Percentiles rank a stretch among this genome's conserved stretches.
These are phyloP conservation scores for Metschnikowia rubicola DNA, from an alignment of 805 yeast species.

Conservation along the genomic window DNA sequence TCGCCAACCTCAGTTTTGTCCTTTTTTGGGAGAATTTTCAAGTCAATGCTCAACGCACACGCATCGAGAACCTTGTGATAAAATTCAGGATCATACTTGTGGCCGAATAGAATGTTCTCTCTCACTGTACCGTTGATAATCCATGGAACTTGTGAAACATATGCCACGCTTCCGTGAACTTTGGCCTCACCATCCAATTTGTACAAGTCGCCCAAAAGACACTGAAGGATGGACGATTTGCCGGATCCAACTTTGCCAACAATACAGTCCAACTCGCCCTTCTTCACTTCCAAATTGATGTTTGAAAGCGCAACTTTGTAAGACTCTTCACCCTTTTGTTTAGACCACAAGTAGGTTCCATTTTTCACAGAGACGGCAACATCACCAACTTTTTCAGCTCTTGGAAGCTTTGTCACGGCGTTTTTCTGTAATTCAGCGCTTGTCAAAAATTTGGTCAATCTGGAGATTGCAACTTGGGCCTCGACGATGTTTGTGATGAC, in stretches of 20 bases:
- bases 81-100: slow-evolving; percentile 73
- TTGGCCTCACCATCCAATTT: slow-evolving; percentile 69
- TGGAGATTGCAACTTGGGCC: slow-evolving; percentile 75
- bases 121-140: slow-evolving; percentile 91
- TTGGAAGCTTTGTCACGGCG: slow-evolving; percentile 56
- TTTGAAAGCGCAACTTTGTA: slow-evolving; percentile 65
- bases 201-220: slow-evolving; percentile 78
- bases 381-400: slow-evolving; percentile 58
- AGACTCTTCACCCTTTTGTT: slow-evolving; percentile 51
- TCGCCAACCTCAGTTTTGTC: slow-evolving; percentile 94
- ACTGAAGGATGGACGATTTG: slow-evolving; percentile 76
- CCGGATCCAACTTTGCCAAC: slow-evolving; percentile 92
- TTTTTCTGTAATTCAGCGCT: slow-evolving; percentile 81
- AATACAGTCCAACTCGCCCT: slow-evolving; percentile 79
- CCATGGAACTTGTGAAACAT: slow-evolving; percentile 95
- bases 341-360: slow-evolving; percentile 78
- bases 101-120: slow-evolving; percentile 90
- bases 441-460: slow-evolving; percentile 71
- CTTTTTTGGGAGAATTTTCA: slow-evolving; percentile 79
- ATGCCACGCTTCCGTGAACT: slow-evolving; percentile 77
- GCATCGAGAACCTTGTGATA: slow-evolving; percentile 80
- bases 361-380: slow-evolving; percentile 57
- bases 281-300: slow-evolving; percentile 59
- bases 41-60: slow-evolving; percentile 80
- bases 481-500: slow-evolving; percentile 84